Conservation (phyloP, 805 yeast genomes). For the Ogataea trehalophila region DNA sequence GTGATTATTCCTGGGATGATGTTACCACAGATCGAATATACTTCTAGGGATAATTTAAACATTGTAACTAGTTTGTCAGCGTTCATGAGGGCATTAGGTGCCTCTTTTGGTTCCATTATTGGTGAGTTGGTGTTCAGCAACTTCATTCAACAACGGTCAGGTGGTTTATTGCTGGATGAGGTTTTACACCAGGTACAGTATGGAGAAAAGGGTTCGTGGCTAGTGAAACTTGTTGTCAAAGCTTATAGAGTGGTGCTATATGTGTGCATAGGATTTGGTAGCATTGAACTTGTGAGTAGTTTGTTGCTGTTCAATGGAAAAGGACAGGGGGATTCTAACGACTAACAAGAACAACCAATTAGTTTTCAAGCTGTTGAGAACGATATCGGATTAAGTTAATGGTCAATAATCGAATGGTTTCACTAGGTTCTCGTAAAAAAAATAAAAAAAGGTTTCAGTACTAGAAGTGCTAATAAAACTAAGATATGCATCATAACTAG, state of each 20-base stretch:
- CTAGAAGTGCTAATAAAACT: no score
- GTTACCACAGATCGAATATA: slow-evolving; percentile 38
- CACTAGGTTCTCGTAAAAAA: no score
- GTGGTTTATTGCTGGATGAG: neutral
- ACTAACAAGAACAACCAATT: neutral
- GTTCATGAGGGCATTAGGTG: slow-evolving; percentile 43
- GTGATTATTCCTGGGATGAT: slow-evolving; percentile 41
- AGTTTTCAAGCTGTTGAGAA: no score
- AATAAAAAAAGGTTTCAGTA: no score
- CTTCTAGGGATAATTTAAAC: slow-evolving; percentile 43
- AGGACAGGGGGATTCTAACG: neutral
- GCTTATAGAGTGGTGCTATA: slow-evolving; percentile 18
- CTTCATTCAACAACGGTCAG: slow-evolving; percentile 5
- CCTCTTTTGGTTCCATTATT: slow-evolving; percentile 41
- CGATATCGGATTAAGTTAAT: no score
- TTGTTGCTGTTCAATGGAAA: slow-evolving; percentile 6
- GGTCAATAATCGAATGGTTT: no score
- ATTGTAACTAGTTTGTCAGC: slow-evolving; percentile 43
- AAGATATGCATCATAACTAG: no score
- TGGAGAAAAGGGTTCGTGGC: neutral
- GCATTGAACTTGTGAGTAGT: slow-evolving; percentile 9
- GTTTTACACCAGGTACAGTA: slow-evolving; percentile 4
- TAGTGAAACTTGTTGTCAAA: slow-evolving; percentile 7
- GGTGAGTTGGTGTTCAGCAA: slow-evolving; percentile 36
- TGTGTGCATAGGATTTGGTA: slow-evolving; percentile 17